A percentile compares a stretch with the other conserved stretches of the same genome.
These are phyloP conservation scores for Yamadazyma akitaensis DNA, from an alignment of 805 yeast genomes.

Conservation along the genomic window DNA sequence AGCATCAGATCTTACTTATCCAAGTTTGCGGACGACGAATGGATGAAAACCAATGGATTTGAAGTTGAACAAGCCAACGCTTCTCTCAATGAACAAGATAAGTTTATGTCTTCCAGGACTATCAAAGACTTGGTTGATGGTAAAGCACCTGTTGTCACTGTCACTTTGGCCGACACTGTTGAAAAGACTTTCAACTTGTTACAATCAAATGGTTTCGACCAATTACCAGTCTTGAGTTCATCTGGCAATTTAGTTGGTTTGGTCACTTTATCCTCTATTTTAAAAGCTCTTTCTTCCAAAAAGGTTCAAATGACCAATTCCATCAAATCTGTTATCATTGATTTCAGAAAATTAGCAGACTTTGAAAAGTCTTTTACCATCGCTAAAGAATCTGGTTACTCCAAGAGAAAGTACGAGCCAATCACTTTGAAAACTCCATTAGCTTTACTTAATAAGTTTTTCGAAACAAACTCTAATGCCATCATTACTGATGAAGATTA, in stretches of 20 bases:
- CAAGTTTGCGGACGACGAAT: slow-evolving; percentile 85
- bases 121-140: slow-evolving; percentile 61
- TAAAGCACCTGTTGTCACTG: slow-evolving; percentile 78
- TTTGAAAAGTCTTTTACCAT: slow-evolving; percentile 63
- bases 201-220: slow-evolving; percentile 78
- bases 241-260: slow-evolving; percentile 68
- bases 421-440: slow-evolving; percentile 66
- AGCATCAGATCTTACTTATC: slow-evolving; percentile 82
- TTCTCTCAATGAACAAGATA: slow-evolving; percentile 40
- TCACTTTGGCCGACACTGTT: slow-evolving; percentile 55
- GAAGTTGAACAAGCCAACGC: slow-evolving; percentile 48
- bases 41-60: slow-evolving; percentile 80
- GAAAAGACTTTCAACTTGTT: slow-evolving; percentile 64
- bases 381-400: slow-evolving; percentile 50
- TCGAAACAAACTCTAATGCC: slow-evolving; percentile 82
- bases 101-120: slow-evolving; percentile 39
- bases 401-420: slow-evolving; percentile 63
- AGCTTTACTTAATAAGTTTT: slow-evolving; percentile 68
- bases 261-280: slow-evolving; percentile 69
- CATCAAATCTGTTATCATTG: slow-evolving; percentile 60
- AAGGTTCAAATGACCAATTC: slow-evolving; percentile 53
- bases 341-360: slow-evolving; percentile 70
- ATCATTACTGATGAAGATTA: slow-evolving; percentile 69
- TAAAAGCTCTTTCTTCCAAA: slow-evolving; percentile 64
- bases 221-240: slow-evolving; percentile 67